Percentiles rank a stretch among this genome's conserved stretches.
phyloP scores from a whole-genome alignment of 306 rosid genomes.

The Canavalia ensiformis region DNA sequence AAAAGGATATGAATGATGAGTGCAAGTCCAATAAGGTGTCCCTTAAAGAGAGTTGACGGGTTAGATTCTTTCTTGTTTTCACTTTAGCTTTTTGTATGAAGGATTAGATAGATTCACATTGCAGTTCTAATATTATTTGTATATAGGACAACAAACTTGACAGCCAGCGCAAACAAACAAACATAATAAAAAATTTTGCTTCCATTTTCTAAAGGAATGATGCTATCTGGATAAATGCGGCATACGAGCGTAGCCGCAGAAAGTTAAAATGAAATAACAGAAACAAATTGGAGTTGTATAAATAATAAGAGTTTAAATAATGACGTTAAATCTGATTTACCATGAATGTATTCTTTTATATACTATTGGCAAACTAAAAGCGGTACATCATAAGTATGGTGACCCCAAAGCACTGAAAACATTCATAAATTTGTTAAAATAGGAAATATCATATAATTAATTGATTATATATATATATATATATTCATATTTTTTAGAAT shows the following conservation, averaged over 20 bases:
- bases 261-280: conserved; percentile 4
- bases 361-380: not conserved
- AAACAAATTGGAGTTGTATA: not conserved
- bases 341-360: not conserved
- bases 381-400: too few species aligned
- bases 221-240: conserved; percentile 4
- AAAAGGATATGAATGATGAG: not conserved
- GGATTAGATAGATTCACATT: conserved; percentile 46
- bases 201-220: conserved; percentile 30
- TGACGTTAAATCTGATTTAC: not conserved
- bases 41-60: conserved; percentile 33
- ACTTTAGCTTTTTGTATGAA: conserved; percentile 29
- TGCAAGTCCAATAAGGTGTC: conserved; percentile 2
- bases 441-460: not conserved
- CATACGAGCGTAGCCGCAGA: conserved; percentile 24
- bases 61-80: conserved; percentile 35
- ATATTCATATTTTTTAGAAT: too few species aligned
- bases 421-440: not conserved
- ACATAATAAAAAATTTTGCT: not conserved
- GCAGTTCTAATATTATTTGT: not conserved
- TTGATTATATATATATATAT: too few species aligned
- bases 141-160: conserved; percentile 39
- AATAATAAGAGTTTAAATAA: not conserved
- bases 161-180: conserved; percentile 38
- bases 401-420: not conserved